Evolutionary conservation across 108 stramenopile genomes (phyloP).

Genomic region (Conticribra weissflogii): DNA sequence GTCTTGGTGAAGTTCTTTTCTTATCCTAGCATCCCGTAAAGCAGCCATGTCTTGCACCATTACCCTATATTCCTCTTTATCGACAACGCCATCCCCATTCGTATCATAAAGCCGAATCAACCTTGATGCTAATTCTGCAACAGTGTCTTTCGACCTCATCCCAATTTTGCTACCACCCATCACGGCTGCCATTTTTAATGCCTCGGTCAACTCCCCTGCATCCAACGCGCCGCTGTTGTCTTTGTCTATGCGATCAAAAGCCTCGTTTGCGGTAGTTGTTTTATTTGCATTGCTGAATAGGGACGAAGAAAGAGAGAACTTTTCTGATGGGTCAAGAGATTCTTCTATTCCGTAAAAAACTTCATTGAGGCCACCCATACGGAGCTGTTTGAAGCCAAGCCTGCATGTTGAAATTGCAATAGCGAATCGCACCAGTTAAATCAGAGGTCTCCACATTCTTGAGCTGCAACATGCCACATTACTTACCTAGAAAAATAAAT

Average conservation of each 20-base stretch:
- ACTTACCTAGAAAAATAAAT: conserved; percentile 70
- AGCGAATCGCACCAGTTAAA: background rate
- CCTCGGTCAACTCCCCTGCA: conserved; percentile 70
- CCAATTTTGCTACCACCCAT: conserved; percentile 28
- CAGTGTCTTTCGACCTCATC: conserved; percentile 31
- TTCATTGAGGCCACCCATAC: conserved; percentile 66
- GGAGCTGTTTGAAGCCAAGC: conserved; percentile 71
- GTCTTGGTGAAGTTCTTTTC: conserved; percentile 21
- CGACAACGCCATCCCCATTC: conserved; percentile 85
- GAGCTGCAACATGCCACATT: background rate
- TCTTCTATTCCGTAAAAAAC: conserved; percentile 25
- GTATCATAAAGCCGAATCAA: conserved; percentile 78
- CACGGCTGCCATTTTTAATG: conserved; percentile 66
- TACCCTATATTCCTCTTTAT: conserved; percentile 78
- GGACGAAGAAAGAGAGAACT: conserved; percentile 4
- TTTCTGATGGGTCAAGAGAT: conserved; percentile 16
- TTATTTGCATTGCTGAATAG: conserved; percentile 8
- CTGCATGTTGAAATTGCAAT: background rate
- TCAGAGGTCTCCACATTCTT: too few species aligned
- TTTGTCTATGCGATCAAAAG: conserved; percentile 79
- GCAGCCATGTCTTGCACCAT: conserved; percentile 90
- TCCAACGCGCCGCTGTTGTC: conserved; percentile 84
- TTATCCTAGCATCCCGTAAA: conserved; percentile 42
- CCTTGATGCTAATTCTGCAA: conserved; percentile 65
- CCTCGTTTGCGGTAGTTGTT: conserved; percentile 68